A percentile compares a stretch with the other conserved stretches of the same genome.
Conservation (phyloP, 192 early-diverging fungal genomes). For the Backusella tuberculispora region DNA sequence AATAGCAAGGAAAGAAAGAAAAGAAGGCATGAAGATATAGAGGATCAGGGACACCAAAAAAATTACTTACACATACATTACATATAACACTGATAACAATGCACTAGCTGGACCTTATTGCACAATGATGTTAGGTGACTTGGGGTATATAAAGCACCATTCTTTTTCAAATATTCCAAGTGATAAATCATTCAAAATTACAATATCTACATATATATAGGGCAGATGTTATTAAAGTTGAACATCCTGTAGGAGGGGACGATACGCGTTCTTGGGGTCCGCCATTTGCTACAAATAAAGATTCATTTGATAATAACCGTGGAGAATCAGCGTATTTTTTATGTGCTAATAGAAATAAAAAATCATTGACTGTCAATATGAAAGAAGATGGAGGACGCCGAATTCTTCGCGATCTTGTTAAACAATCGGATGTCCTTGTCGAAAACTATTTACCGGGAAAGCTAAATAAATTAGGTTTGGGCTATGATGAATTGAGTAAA, state of each 20-base stretch:
- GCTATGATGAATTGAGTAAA: conserved; percentile 66
- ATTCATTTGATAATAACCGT: conserved; percentile 27
- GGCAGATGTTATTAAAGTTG: conserved; percentile 91
- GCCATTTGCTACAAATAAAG: conserved; percentile 51
- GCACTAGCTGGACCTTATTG: conserved; percentile 73
- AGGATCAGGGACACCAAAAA: no score
- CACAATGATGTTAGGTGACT: conserved; percentile 77
- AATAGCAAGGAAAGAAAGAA: no score
- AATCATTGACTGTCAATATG: conserved; percentile 86
- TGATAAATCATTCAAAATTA: background rate
- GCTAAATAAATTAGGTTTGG: conserved; percentile 72
- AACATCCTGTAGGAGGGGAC: conserved; percentile 80
- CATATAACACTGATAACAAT: no score
- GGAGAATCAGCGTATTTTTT: conserved; percentile 91
- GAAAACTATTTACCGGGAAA: conserved; percentile 95
- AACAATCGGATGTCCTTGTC: conserved; percentile 78
- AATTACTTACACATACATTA: no score
- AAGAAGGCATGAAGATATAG: no score
- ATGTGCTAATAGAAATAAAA: conserved; percentile 91
- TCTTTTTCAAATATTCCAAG: background rate
- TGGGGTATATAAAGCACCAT: conserved; percentile 52
- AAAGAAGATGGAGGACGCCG: conserved; percentile 65
- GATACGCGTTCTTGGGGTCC: conserved; percentile 92
- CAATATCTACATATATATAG: conserved; percentile 33
- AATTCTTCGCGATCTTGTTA: conserved; percentile 71